These are phyloP conservation scores for Collariella sp. DNA, from an alignment of 495 filamentous ascomycete genomes.

Conservation along the genomic window DNA sequence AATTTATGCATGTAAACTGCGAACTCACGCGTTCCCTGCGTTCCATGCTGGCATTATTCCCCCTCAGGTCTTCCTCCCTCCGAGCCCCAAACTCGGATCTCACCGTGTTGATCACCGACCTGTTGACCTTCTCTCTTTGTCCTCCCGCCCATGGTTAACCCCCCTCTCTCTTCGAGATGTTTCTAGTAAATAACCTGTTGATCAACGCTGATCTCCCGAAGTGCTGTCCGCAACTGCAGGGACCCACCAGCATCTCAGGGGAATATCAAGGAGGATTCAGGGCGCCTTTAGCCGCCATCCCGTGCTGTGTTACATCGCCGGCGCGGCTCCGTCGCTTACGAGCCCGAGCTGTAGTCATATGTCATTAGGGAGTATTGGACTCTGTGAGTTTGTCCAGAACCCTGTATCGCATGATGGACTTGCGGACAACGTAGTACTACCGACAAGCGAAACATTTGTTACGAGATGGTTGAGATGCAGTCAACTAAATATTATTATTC, in stretches of 20 bases:
- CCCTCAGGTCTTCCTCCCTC: background rate
- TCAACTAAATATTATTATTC: too few species aligned
- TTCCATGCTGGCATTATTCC: background rate
- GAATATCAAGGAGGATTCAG: background rate
- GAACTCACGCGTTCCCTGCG: background rate
- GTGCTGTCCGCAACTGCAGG: constrained; percentile 8
- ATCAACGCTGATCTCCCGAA: constrained; percentile 13
- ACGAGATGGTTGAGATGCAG: too few species aligned
- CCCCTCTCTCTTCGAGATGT: background rate
- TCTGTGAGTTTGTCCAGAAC: too few species aligned
- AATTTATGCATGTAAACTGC: background rate
- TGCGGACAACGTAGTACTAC: too few species aligned
- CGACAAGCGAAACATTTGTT: too few species aligned
- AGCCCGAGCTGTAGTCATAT: background rate
- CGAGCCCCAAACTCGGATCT: constrained; percentile 3
- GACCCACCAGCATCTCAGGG: background rate
- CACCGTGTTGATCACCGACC: constrained; percentile 1
- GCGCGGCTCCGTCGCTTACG: background rate
- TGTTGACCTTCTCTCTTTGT: background rate
- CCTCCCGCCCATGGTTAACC: constrained; percentile 8
- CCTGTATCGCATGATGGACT: too few species aligned
- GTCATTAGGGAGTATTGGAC: background rate
- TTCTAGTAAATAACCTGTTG: background rate
- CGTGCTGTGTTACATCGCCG: background rate
- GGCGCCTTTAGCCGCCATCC: background rate